Base-by-base conservation (phyloP, 2,329 filamentous ascomycete genomes). In the Pestalotiopsis sp. region DNA sequence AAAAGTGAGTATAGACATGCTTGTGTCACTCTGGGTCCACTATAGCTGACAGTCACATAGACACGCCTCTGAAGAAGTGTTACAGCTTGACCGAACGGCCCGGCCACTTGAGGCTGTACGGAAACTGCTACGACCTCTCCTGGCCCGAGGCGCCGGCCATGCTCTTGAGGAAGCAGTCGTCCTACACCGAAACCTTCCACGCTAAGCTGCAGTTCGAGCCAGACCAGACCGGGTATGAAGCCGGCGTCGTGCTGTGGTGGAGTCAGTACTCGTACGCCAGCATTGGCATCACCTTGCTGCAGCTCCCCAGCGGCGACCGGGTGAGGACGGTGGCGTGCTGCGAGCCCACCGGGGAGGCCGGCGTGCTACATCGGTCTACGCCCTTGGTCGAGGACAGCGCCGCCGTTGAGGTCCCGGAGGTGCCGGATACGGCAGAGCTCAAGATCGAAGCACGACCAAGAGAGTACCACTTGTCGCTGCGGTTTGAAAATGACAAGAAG, bases 181-280 rank as follows among this genome's bases (percentile, higher is more conserved):
- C 82, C 0, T 83, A 80, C 11, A 73, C 72, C 20, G 83, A 83
- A 58, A 77, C 70, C 0, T 88, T 85, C 74, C 75, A 79, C 27
- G 82, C 81, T 0, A 79, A 75, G 2, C 73, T 89, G 13, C 78
- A 81, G 0, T 90, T 89, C 69, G 72, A 76, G 0, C 85, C 86
- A 0, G 77, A 75, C 0, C 78, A 79, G 3, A 58, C 74, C 4
- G 78, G 81, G 1, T 83, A 83, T 2, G 87, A 89, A 76, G 86
- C 87, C 0, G 87, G 87, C 0, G 78, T 84, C 0, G 84, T 85
- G 0, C 73, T 89, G 0, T 89, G 85, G 82, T 87, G 85, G 84
- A 87, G 83, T 60, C 83, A 86, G 9, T 80, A 78, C 67, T 81
- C 80, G 0, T 79, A 80, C 56, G 77, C 78, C 6, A 73, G 78